Percentiles rank a stretch among this genome's conserved stretches.
phyloP scores from a whole-genome alignment of 768 basidiomycete genomes.

The Trametes meyenii region DNA sequence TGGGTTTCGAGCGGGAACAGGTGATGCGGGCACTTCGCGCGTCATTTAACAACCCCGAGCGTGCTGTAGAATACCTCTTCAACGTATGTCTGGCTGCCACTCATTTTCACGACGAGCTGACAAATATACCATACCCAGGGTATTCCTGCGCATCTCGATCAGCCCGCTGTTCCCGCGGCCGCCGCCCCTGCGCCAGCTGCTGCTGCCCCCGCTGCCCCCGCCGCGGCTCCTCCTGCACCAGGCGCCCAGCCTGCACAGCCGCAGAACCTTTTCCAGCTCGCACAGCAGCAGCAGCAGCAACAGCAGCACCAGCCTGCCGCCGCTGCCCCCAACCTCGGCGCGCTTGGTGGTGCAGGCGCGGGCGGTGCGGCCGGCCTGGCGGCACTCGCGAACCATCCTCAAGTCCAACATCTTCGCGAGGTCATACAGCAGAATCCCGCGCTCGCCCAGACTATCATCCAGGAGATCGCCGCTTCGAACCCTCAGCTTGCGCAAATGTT shows the following conservation, averaged over 20 bases:
- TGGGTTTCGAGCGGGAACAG: slow-evolving; percentile 91
- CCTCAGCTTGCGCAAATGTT: slow-evolving; percentile 74
- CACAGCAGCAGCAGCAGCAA: slow-evolving; percentile 74
- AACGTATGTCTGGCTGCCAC: slow-evolving; percentile 55
- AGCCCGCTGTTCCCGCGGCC: slow-evolving; percentile 45
- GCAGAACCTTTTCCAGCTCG: slow-evolving; percentile 90
- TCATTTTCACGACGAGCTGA: slow-evolving; percentile 8
- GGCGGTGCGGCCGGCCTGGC: slow-evolving; percentile 47
- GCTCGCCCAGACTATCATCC: slow-evolving; percentile 76
- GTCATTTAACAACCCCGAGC: slow-evolving; percentile 96
- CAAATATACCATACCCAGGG: slow-evolving; percentile 50
- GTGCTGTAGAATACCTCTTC: slow-evolving; percentile 98
- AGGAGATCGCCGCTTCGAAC: slow-evolving; percentile 76
- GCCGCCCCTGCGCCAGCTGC: slow-evolving; percentile 43
- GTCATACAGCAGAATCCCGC: slow-evolving; percentile 77
- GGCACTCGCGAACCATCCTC: slow-evolving; percentile 61
- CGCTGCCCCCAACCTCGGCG: slow-evolving; percentile 36
- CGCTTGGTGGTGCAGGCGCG: slow-evolving; percentile 34
- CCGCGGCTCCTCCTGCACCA: slow-evolving; percentile 29
- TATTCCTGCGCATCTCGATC: slow-evolving; percentile 71
- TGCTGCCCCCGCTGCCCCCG: slow-evolving; percentile 38
- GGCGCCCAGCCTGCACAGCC: slow-evolving; percentile 38
- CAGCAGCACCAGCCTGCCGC: slow-evolving; percentile 40
- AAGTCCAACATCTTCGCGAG: slow-evolving; percentile 73
- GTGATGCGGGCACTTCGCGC: slow-evolving; percentile 86